phyloP scores from a whole-genome alignment of 2,329 filamentous ascomycete species.

The Pseudogymnoascus sp. region DNA sequence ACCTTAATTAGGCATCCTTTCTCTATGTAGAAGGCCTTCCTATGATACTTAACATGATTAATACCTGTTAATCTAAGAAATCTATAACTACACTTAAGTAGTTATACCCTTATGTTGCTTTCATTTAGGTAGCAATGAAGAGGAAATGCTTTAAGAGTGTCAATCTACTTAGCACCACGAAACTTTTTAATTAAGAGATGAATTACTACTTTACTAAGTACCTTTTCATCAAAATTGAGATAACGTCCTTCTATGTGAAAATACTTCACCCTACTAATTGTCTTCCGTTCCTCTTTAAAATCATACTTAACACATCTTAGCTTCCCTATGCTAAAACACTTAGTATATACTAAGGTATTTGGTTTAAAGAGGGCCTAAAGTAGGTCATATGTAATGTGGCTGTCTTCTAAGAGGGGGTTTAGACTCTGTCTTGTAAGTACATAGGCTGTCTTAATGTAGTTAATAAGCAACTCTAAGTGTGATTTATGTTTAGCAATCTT shows the following conservation, averaged over 20 bases:
- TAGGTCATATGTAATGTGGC: constrained; percentile 11
- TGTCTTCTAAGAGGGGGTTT: neutral
- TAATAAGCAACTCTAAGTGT: constrained; percentile 6
- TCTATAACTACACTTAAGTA: constrained; percentile 24
- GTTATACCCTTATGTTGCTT: constrained; percentile 19
- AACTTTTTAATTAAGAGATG: constrained; percentile 18
- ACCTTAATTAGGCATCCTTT: constrained; percentile 19
- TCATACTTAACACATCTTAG: constrained; percentile 9
- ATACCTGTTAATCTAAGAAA: constrained; percentile 24
- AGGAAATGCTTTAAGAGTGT: constrained; percentile 26
- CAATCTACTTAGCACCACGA: constrained; percentile 18
- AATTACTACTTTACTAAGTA: constrained; percentile 22
- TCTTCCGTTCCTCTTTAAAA: constrained; percentile 8
- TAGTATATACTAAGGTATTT: constrained; percentile 10
- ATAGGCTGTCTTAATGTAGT: constrained; percentile 8
- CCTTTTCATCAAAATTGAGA: constrained; percentile 27
- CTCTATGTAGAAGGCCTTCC: constrained; percentile 28
- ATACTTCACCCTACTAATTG: constrained; percentile 4
- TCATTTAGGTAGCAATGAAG: constrained; percentile 23
- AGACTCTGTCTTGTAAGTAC: neutral
- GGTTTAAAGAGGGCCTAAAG: constrained; percentile 10
- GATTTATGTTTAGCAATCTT: constrained; percentile 16
- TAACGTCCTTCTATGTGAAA: constrained; percentile 17
- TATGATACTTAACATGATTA: constrained; percentile 26
- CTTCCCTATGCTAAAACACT: constrained; percentile 1